phyloP scores from a whole-genome alignment of 176 grass and related monocot species.

The Oryza punctata region DNA sequence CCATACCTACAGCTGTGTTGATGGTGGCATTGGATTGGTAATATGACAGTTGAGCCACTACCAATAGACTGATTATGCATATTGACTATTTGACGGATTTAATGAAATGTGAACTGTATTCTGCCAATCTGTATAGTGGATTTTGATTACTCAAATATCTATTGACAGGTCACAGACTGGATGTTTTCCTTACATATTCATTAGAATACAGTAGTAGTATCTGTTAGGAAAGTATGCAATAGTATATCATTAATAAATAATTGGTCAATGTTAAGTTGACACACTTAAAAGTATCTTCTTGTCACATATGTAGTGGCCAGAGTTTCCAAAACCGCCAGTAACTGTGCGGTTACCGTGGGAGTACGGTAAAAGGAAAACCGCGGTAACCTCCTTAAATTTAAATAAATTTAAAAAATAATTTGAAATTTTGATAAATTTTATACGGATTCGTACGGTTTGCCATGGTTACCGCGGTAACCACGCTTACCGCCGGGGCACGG shows the following conservation, averaged over 20 bases:
- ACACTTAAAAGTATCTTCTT: conserved; percentile 16
- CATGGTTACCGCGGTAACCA: too few relatives aligned
- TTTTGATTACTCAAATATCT: background rate
- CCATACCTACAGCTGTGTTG: background rate
- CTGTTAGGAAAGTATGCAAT: background rate
- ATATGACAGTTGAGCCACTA: conserved; percentile 2
- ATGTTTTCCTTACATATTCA: background rate
- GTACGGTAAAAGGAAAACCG: too few relatives aligned
- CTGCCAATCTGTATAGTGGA: background rate
- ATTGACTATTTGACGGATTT: background rate
- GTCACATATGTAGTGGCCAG: background rate
- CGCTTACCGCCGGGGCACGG: too few relatives aligned
- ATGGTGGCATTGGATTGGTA: background rate
- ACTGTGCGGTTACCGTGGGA: too few relatives aligned
- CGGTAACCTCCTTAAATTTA: too few relatives aligned
- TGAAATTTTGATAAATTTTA: too few relatives aligned
- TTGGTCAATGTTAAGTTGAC: background rate
- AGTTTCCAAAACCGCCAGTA: too few relatives aligned
- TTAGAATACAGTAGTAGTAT: background rate
- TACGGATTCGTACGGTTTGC: too few relatives aligned
- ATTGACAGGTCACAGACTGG: background rate
- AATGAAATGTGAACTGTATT: background rate
- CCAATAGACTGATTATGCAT: conserved; percentile 5
- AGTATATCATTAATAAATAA: background rate
- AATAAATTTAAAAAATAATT: too few relatives aligned